phyloP scores from a whole-genome alignment of 2,329 filamentous ascomycete genomes.

The Penicillium fuscoglaucum region DNA sequence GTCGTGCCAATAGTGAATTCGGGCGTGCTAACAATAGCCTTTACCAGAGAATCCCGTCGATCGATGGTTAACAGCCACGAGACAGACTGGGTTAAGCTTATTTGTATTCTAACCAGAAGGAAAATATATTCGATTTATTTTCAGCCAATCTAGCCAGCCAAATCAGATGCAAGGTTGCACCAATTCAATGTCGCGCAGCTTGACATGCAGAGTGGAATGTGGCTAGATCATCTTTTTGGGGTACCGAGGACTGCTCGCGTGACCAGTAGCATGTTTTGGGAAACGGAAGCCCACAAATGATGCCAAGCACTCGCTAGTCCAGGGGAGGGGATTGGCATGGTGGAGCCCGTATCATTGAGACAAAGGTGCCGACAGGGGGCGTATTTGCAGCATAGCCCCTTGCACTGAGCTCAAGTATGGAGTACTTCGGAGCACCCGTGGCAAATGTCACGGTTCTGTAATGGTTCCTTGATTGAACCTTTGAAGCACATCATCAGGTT shows the following conservation, averaged over 20 bases:
- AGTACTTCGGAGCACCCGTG: too few species aligned
- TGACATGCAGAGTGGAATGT: constrained; percentile 1
- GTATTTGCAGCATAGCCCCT: neutral
- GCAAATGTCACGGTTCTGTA: neutral
- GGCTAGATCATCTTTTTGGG: neutral
- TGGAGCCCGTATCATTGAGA: neutral
- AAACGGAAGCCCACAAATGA: neutral
- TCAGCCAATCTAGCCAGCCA: too few species aligned
- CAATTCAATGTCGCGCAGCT: neutral
- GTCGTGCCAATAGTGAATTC: neutral
- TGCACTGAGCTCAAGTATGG: neutral
- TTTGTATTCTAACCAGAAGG: neutral
- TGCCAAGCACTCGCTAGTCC: neutral
- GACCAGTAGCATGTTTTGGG: neutral
- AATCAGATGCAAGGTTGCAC: neutral
- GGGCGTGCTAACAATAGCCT: neutral
- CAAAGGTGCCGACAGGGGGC: neutral
- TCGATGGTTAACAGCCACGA: neutral
- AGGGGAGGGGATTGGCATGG: neutral
- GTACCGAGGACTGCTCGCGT: neutral
- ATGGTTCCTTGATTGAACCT: neutral
- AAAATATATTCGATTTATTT: too few species aligned
- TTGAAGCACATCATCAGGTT: neutral
- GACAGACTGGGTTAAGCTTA: neutral
- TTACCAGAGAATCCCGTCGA: neutral